Percentiles rank a stretch among this genome's conserved stretches.
phyloP scores from a whole-genome alignment of 495 filamentous ascomycete genomes.

The Aspergillus baeticus region DNA sequence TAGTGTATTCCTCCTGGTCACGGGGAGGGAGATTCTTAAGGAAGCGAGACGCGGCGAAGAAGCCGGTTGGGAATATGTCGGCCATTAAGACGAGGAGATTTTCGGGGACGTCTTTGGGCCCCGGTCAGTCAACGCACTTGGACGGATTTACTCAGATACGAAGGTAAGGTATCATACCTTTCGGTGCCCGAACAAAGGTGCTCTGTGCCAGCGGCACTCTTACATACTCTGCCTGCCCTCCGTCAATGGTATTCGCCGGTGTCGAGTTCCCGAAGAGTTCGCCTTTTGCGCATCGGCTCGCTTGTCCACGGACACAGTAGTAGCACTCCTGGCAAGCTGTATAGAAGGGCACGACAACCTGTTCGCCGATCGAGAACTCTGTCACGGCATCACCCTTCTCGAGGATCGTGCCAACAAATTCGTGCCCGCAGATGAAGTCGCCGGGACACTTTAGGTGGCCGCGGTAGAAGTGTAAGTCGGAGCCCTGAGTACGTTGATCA shows the following conservation, averaged over 20 bases:
- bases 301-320: conserved; percentile 59
- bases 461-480: conserved; percentile 74
- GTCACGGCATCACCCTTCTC: conserved; percentile 59
- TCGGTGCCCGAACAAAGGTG: conserved; percentile 66
- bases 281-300: conserved; percentile 59
- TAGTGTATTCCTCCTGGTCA: conserved; percentile 58
- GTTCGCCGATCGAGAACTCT: conserved; percentile 65
- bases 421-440: conserved; percentile 55
- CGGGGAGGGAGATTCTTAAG: conserved; percentile 57
- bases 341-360: conserved; percentile 72
- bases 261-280: conserved; percentile 65
- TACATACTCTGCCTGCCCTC: conserved; percentile 84
- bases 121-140: no score
- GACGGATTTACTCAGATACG: no score
- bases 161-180: conserved; percentile 16
- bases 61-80: conserved; percentile 69
- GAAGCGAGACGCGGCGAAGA: conserved; percentile 71
- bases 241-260: conserved; percentile 51
- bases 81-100: conserved; percentile 64
- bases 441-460: conserved; percentile 59
- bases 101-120: conserved; percentile 53
- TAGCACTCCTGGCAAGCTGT: conserved; percentile 66
- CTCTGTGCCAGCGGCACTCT: conserved; percentile 77
- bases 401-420: conserved; percentile 69
- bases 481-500: no score